phyloP scores from a whole-genome alignment of 371 early-diverging fungal genomes.

The Mortierella sp. region DNA sequence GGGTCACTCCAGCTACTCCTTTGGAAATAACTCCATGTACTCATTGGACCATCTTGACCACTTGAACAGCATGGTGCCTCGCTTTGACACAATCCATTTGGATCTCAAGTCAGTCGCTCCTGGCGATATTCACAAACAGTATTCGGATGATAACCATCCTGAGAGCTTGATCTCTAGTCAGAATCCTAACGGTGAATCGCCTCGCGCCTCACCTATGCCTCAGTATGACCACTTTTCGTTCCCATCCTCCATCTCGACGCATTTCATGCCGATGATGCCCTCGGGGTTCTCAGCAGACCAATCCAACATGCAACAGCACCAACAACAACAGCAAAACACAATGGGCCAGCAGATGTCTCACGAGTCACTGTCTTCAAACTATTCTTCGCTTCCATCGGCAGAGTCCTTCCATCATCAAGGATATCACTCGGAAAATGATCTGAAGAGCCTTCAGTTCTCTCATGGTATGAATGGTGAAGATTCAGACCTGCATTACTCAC shows the following conservation, averaged over 20 bases:
- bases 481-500: constrained; percentile 26
- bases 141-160: constrained; percentile 21
- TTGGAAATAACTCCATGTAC: constrained; percentile 41
- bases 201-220: constrained; percentile 39
- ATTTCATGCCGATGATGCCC: constrained; percentile 52
- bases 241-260: constrained; percentile 48
- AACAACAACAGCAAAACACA: constrained; percentile 11
- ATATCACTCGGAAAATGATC: constrained; percentile 24
- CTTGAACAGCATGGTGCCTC: constrained; percentile 47
- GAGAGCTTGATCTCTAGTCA: constrained; percentile 21
- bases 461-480: constrained; percentile 24
- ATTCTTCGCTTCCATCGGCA: constrained; percentile 19
- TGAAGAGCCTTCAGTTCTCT: constrained; percentile 37
- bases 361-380: constrained; percentile 24
- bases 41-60: constrained; percentile 47
- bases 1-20: constrained; percentile 35
- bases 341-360: constrained; percentile 9
- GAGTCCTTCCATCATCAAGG: constrained; percentile 26
- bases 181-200: constrained; percentile 52
- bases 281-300: constrained; percentile 27
- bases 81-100: constrained; percentile 45
- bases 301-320: constrained; percentile 7
- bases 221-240: constrained; percentile 55
- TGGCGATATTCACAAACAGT: constrained; percentile 44
- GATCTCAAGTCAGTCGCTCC: constrained; percentile 55